Percentiles rank a stretch among this genome's conserved stretches.
Conservation (phyloP, 108 stramenopile species). For the Nannochloropsis oceanica region DNA sequence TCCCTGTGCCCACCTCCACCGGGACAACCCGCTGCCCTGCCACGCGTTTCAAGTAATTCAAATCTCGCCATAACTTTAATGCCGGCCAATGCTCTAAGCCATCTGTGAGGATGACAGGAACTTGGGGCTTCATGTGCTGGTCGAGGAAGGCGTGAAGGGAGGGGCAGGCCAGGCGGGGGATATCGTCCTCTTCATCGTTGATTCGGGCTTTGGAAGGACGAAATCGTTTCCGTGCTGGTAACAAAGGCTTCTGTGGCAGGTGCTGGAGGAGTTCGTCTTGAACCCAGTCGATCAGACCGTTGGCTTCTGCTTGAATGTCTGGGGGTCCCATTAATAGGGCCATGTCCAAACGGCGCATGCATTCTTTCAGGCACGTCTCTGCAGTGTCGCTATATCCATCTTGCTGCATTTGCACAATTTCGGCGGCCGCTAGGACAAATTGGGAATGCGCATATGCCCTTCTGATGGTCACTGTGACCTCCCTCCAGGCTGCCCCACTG, state of each 20-base stretch:
- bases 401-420: neutral
- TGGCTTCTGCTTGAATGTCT: neutral
- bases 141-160: conserved; percentile 3
- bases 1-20: conserved; percentile 21
- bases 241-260: neutral
- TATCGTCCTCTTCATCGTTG: neutral
- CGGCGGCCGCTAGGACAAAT: neutral
- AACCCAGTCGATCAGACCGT: neutral
- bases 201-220: neutral
- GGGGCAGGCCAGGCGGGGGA: conserved; percentile 5
- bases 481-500: neutral
- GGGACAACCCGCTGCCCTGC: conserved; percentile 24
- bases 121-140: conserved; percentile 4
- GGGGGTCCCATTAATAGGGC: neutral
- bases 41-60: neutral
- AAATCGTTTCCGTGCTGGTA: neutral
- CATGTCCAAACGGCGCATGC: neutral
- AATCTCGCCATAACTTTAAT: conserved; percentile 2
- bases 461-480: neutral
- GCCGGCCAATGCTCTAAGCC: conserved; percentile 20
- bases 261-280: neutral
- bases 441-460: neutral
- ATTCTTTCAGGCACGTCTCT: neutral
- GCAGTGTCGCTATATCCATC: neutral
- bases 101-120: conserved; percentile 14